Base-by-base conservation (phyloP, 345 rosid species). In the Angophora floribunda region DNA sequence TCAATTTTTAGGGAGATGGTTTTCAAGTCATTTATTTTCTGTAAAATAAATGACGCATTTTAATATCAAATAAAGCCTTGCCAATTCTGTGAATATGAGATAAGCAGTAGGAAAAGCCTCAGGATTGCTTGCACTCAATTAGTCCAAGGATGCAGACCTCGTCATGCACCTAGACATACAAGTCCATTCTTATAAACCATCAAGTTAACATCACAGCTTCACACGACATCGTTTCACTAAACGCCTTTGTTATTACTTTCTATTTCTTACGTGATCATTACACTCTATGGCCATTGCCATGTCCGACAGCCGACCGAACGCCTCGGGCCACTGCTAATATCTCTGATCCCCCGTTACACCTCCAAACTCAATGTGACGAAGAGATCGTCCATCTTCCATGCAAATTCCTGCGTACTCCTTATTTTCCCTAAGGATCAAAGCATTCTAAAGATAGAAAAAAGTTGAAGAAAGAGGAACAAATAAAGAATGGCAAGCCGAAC, bases 1-100 rank as follows among this genome's bases (percentile, higher is more conserved):
- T 26, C 0, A 12, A 61, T 11, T 24, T 51, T 61, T 61, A 5
- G 0, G 10, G 26, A 26, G 2, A 59, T 1, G 4, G 1, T 26
- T 26, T 57, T 26, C 2, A 5, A 61, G 11, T 61, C 28, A 61
- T 61, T 61, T 0, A 28, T 11, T 28, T 59, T 61, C 2, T 1
- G 3, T 0, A 1, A 61, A 61, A 11, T 3, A 61, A 10, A 61
- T 12, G 2, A 61, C 10, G 13, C 67, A 5, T 61, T 59, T n/a
- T 0, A 8, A 9, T 32, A 70, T 70, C 26, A 4, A 36, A 36
- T 9, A 36, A 36, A 17, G 10, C 24, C 1, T 0, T 4, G 17
- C 13, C 80, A 17, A 17, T 70, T 36, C 36, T 13, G 24, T 70
- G 47, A 70, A 70, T 8, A 5, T 32, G 44, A 32, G 6, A 32